These are phyloP conservation scores for Wickerhamomyces alni DNA, from an alignment of 805 yeast species.

Conservation along the genomic window DNA sequence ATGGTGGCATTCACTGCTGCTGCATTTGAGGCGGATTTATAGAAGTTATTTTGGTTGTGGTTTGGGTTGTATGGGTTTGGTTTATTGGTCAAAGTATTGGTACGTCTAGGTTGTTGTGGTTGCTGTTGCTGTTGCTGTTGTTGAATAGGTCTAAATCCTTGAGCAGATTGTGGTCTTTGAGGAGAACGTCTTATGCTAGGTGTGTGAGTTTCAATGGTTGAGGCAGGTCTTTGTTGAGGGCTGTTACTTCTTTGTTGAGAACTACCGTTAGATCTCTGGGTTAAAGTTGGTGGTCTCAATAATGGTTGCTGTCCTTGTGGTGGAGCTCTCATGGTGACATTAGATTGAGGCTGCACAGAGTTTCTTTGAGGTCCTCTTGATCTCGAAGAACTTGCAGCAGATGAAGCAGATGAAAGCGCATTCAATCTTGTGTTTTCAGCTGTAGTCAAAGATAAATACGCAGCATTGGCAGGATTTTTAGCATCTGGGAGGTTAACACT, in stretches of 20 bases:
- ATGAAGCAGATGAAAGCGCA: conserved; percentile 39
- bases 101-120: conserved; percentile 1
- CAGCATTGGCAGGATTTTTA: conserved; percentile 46
- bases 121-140: no score
- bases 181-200: neutral
- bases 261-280: conserved; percentile 12
- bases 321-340: neutral
- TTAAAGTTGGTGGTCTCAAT: neutral
- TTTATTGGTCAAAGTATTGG: conserved; percentile 1
- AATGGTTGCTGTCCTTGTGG: neutral
- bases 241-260: neutral
- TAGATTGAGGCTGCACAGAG: conserved; percentile 5
- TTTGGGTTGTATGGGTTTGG: neutral
- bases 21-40: conserved; percentile 17
- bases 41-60: neutral
- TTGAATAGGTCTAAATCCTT: conserved; percentile 1
- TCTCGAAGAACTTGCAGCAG: conserved; percentile 14
- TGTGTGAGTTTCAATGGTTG: conserved; percentile 16
- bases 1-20: conserved; percentile 44
- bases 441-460: conserved; percentile 63
- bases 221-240: conserved; percentile 4
- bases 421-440: conserved; percentile 76
- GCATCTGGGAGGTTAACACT: conserved; percentile 15
- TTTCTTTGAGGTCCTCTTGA: conserved; percentile 15
- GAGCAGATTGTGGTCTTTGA: conserved; percentile 7